Percentiles rank a stretch among this genome's conserved stretches.
These are phyloP conservation scores for Selaginella tamariscina DNA, from an alignment of 75 land plant genomes.

Conservation along the genomic window DNA sequence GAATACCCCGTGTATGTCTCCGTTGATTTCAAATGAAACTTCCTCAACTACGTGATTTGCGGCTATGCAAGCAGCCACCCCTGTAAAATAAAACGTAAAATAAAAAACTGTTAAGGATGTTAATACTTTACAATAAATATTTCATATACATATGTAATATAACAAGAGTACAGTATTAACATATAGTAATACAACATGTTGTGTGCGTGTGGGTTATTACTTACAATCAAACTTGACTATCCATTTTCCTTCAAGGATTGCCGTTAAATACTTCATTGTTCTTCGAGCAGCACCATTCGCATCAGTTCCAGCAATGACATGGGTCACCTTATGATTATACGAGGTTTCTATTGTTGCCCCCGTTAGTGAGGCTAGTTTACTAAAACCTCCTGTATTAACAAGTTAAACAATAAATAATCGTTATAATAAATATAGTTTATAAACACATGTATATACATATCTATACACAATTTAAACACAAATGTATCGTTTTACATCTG, in stretches of 20 bases:
- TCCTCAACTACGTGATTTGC: constrained; percentile 39
- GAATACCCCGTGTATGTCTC: constrained; percentile 46
- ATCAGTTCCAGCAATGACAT: constrained; percentile 73
- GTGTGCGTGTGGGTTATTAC: constrained; percentile 18
- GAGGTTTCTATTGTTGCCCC: constrained; percentile 31
- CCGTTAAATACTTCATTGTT: constrained; percentile 66
- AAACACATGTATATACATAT: no score
- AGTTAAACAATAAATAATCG: no score
- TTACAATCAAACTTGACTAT: constrained; percentile 55
- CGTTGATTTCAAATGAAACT: constrained; percentile 36
- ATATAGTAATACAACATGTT: no score
- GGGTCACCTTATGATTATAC: constrained; percentile 56
- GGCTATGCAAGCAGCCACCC: constrained; percentile 50
- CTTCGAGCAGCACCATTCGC: constrained; percentile 57
- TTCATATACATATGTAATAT: not conserved
- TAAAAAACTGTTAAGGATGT: not conserved
- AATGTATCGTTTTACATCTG: no score
- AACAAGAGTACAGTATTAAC: not conserved
- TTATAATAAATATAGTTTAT: no score
- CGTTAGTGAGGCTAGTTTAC: constrained; percentile 32
- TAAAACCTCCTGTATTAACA: constrained; percentile 51
- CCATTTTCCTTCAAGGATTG: constrained; percentile 72
- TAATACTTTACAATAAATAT: not conserved
- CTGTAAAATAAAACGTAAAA: constrained; percentile 20
- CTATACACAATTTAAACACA: no score